Evolutionary conservation across 371 early-diverging fungal genomes (phyloP), one percentile per base, ranked within the genome.

Genomic region (Choanephora cucurbitarum): DNA sequence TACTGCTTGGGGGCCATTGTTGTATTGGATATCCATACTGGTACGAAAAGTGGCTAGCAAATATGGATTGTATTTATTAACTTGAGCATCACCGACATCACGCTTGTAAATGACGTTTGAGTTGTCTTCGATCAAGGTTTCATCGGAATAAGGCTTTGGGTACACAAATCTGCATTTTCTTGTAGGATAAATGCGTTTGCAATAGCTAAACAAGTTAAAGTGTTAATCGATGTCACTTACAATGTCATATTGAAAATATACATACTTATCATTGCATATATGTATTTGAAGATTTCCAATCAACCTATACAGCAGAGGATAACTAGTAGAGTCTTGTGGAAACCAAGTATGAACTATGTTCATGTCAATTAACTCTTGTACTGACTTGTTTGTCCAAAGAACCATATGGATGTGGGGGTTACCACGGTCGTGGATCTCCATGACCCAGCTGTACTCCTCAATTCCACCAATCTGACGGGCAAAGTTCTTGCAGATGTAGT

Each of bases 11-110:
- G 43, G 22, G 0, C 57, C 57, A 3, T 44, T 7, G n/a, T 50
- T 50, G n/a, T 37, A 21, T 13, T 57, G 57, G 18, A 57, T 50
- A 44, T 57, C 57, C 57, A 57, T 57, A 17, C 14, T 37, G 0
- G 51, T 37, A 13, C 24, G 7, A 8, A 49, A 44, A 0, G 34
- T 15, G 14, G 50, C 50, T 0, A 57, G 22, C 18, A 57, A 10
- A 17, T 37, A 57, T 1, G 57, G 50, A 32, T 49, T 49, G 21
- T 56, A 56, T 0, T 24, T 39, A 9, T 57, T 57, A 0, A 57
- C 44, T 1, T n/a, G n/a, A 0, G 7, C 11, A n/a, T 57, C 57
- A 17, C 10, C 44, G 1, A 21, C 57, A 17, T 14, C 42, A 0
- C 57, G 17, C 9, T 34, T 9, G 23, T 49, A 57, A 5, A 28